Evolutionary conservation across 768 basidiomycete genomes (phyloP).

Genomic region (Tulasnella sp.): DNA sequence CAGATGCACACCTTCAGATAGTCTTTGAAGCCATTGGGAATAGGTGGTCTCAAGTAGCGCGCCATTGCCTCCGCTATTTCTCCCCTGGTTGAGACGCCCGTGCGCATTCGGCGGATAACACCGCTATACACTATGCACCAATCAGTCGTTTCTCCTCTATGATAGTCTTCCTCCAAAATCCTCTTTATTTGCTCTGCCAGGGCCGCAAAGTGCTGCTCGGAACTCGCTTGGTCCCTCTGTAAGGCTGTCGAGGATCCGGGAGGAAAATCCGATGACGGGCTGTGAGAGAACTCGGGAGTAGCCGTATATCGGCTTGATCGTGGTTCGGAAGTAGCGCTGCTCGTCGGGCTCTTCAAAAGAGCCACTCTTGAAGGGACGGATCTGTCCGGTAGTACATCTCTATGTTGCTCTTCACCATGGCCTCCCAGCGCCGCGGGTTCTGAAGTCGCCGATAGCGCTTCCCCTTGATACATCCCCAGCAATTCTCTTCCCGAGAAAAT

Average conservation of each 20-base stretch:
- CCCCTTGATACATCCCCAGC: background rate
- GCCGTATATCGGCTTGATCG: background rate
- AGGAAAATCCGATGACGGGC: background rate
- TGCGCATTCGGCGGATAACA: background rate
- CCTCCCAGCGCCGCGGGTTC: background rate
- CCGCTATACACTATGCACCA: background rate
- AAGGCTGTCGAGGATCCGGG: background rate
- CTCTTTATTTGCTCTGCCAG: background rate
- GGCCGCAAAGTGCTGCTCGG: background rate
- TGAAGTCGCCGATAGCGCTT: too few relatives aligned
- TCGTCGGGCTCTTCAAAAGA: background rate
- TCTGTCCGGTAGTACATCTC: background rate
- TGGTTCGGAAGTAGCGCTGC: background rate
- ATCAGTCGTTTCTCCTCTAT: background rate
- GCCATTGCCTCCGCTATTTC: background rate
- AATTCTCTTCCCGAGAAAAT: background rate
- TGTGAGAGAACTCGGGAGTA: background rate
- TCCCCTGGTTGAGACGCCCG: background rate
- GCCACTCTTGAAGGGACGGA: background rate
- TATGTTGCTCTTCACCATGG: background rate
- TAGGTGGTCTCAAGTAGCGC: background rate
- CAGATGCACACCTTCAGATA: background rate
- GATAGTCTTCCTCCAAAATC: background rate
- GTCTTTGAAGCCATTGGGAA: background rate
- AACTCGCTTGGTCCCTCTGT: background rate